Evolutionary conservation across 139 green algal genomes (phyloP).

Genomic region (Micromonas commoda): DNA sequence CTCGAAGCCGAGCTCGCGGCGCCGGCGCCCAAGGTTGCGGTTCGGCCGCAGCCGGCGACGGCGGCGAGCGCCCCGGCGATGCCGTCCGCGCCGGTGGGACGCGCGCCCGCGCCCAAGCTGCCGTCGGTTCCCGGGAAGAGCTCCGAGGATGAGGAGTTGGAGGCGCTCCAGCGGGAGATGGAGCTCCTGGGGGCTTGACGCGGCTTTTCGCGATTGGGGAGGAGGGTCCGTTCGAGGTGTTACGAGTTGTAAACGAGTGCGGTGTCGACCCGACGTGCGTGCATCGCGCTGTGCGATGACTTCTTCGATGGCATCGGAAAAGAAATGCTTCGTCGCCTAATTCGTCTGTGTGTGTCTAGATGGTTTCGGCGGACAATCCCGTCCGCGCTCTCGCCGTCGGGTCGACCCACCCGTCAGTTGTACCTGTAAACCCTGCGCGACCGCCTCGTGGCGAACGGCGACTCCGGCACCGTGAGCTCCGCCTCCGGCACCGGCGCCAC

Average conservation of each 20-base stretch:
- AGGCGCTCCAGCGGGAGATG: slow-evolving; percentile 80
- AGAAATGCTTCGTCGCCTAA: too few relatives aligned
- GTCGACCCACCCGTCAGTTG: too few relatives aligned
- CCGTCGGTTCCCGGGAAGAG: neutral
- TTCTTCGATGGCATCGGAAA: too few relatives aligned
- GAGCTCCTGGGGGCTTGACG: slow-evolving; percentile 46
- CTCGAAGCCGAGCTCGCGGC: slow-evolving; percentile 18
- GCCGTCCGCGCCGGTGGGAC: slow-evolving; percentile 32
- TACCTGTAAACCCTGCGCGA: too few relatives aligned
- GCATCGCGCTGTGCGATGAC: too few relatives aligned
- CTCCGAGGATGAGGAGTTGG: slow-evolving; percentile 79
- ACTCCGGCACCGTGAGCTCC: neutral
- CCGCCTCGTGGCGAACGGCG: neutral
- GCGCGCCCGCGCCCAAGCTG: neutral
- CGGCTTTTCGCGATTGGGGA: neutral
- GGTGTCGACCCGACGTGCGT: too few relatives aligned
- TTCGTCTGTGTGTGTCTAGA: too few relatives aligned
- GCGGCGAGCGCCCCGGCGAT: slow-evolving; percentile 34
- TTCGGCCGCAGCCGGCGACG: slow-evolving; percentile 35
- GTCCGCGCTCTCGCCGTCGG: too few relatives aligned
- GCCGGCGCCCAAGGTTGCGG: too few relatives aligned
- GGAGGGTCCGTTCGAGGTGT: too few relatives aligned
- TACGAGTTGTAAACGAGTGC: too few relatives aligned
- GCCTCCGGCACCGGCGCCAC: neutral
- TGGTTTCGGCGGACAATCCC: too few relatives aligned